A percentile compares a stretch with the other conserved stretches of the same genome.
phyloP scores from a whole-genome alignment of 108 stramenopile species.

The Skeletonema grethae region DNA sequence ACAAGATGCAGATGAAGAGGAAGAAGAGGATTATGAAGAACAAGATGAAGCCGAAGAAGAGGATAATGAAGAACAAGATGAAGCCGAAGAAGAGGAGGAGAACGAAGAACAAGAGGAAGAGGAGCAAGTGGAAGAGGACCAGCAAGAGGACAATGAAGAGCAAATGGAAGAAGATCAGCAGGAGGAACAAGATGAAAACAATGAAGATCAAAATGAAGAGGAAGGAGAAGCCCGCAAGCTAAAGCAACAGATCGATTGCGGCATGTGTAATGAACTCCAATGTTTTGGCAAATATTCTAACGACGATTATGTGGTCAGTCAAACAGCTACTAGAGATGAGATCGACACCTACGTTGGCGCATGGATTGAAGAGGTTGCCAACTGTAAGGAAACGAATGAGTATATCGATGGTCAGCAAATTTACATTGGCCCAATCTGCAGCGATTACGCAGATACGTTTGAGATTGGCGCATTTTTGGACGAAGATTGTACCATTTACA shows the following conservation, averaged over 20 bases:
- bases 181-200: background rate
- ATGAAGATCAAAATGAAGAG: background rate
- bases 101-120: too few species aligned
- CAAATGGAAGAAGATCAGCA: conserved; percentile 11
- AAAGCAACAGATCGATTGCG: conserved; percentile 28
- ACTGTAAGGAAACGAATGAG: background rate
- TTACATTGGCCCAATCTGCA: background rate
- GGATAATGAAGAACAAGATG: background rate
- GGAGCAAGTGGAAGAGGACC: too few species aligned
- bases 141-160: background rate
- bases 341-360: conserved; percentile 23
- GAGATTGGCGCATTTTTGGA: conserved; percentile 1
- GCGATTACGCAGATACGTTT: background rate
- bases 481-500: background rate
- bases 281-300: conserved; percentile 24
- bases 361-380: conserved; percentile 29
- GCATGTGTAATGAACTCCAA: conserved; percentile 21
- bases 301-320: conserved; percentile 13
- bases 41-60: conserved; percentile 2
- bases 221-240: conserved; percentile 21
- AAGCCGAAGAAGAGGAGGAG: background rate
- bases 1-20: background rate
- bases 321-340: background rate
- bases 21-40: background rate
- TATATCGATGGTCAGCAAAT: background rate